phyloP scores from a whole-genome alignment of 2,329 filamentous ascomycete species.

The Colletotrichum truncatum region DNA sequence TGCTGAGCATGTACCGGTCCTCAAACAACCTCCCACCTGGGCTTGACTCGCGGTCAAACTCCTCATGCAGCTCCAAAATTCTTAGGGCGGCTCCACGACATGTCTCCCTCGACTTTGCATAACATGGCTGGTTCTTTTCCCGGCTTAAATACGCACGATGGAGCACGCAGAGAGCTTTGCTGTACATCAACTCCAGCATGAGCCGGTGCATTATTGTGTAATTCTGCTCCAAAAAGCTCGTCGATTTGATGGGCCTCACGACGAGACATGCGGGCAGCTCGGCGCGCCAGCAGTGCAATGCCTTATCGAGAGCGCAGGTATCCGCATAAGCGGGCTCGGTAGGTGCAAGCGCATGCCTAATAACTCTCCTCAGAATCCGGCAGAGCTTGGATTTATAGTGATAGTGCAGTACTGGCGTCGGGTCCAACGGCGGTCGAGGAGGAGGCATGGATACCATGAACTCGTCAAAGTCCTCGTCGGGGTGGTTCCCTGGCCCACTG shows the following conservation, averaged over 20 bases:
- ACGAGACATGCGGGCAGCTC: constrained; percentile 50
- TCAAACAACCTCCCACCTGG: constrained; percentile 61
- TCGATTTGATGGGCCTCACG: constrained; percentile 50
- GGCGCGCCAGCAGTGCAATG: constrained; percentile 47
- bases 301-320: constrained; percentile 46
- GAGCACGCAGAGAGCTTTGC: constrained; percentile 58
- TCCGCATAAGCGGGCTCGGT: constrained; percentile 45
- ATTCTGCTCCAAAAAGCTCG: constrained; percentile 52
- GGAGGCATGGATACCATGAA: constrained; percentile 50
- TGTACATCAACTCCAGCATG: constrained; percentile 58
- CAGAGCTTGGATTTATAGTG: constrained; percentile 53
- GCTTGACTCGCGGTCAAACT: constrained; percentile 54
- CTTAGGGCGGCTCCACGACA: constrained; percentile 54
- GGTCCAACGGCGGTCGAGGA: constrained; percentile 51
- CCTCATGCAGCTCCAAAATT: constrained; percentile 56
- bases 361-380: constrained; percentile 52
- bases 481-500: constrained; percentile 54
- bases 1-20: constrained; percentile 63
- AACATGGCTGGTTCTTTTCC: constrained; percentile 46
- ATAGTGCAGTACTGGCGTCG: constrained; percentile 53
- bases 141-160: constrained; percentile 57
- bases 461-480: constrained; percentile 62
- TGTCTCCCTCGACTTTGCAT: constrained; percentile 48
- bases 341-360: constrained; percentile 50
- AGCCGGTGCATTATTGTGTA: constrained; percentile 58